Evolutionary conservation across 371 early-diverging fungal species (phyloP).

Genomic region (Actinomortierella ambigua): DNA sequence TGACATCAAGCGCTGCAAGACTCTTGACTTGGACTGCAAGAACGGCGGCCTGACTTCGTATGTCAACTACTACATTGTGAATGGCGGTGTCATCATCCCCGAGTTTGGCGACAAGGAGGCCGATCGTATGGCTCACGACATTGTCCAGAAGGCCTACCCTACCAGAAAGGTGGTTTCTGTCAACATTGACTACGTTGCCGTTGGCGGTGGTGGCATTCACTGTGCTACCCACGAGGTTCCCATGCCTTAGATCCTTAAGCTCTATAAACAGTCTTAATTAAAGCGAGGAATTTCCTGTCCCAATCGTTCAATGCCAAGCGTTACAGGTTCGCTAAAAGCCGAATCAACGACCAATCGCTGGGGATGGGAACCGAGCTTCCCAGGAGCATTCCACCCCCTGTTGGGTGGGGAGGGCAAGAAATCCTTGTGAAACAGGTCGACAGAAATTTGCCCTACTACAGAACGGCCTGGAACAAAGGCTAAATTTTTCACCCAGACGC

Average conservation of each 20-base stretch:
- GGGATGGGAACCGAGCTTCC: too few relatives aligned
- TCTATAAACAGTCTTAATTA: too few relatives aligned
- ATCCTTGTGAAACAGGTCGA: too few relatives aligned
- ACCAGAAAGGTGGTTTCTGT: constrained; percentile 10
- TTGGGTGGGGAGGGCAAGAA: too few relatives aligned
- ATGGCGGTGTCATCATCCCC: constrained; percentile 21
- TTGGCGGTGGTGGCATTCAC: constrained; percentile 31
- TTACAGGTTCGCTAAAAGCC: too few relatives aligned
- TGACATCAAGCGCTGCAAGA: constrained; percentile 17
- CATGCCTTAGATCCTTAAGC: constrained; percentile 1
- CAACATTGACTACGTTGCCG: constrained; percentile 21
- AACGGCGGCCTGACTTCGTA: constrained; percentile 21
- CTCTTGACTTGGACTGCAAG: constrained; percentile 10
- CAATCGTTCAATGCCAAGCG: too few relatives aligned
- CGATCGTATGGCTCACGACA: constrained; percentile 12
- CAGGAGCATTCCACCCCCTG: too few relatives aligned
- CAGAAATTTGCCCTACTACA: too few relatives aligned
- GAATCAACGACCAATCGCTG: too few relatives aligned
- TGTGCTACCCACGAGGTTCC: constrained; percentile 30
- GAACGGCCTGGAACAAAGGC: too few relatives aligned
- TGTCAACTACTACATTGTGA: constrained; percentile 20
- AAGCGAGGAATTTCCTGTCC: too few relatives aligned
- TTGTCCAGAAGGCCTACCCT: constrained; percentile 15
- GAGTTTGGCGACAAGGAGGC: constrained; percentile 25
- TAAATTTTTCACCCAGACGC: too few relatives aligned